Evolutionary conservation across 192 early-diverging fungal genomes (phyloP).

Genomic region (Geranomyces variabilis): DNA sequence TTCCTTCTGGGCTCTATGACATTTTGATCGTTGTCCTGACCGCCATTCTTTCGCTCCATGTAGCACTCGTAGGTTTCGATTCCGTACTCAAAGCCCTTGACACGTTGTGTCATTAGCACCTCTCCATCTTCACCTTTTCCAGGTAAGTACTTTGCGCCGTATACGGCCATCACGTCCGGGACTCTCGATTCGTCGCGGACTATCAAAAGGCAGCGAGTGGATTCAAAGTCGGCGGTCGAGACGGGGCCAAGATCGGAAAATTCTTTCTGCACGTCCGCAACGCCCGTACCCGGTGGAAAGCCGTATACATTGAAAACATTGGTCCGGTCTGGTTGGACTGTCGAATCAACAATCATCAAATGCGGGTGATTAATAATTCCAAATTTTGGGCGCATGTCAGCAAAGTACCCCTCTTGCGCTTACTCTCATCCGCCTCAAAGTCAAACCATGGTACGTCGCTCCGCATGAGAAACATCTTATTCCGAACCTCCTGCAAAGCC

Average conservation of each 20-base stretch:
- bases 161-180: background rate
- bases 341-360: background rate
- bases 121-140: no score
- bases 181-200: conserved; percentile 37
- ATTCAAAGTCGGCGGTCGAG: conserved; percentile 56
- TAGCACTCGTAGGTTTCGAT: no score
- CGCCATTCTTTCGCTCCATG: no score
- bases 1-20: no score
- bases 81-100: no score
- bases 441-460: conserved; percentile 64
- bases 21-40: no score
- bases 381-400: background rate
- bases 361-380: background rate
- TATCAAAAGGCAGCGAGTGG: conserved; percentile 54
- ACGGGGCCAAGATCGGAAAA: conserved; percentile 51
- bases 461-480: conserved; percentile 71
- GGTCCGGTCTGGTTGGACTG: conserved; percentile 36
- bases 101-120: no score
- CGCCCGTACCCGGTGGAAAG: conserved; percentile 54
- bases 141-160: background rate
- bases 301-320: conserved; percentile 57
- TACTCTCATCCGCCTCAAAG: conserved; percentile 56
- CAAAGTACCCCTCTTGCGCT: conserved; percentile 2
- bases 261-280: conserved; percentile 52
- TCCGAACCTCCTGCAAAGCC: conserved; percentile 31